These are phyloP conservation scores for Acanthochlamys bracteata DNA, from an alignment of 106 monocot species.

Conservation along the genomic window DNA sequence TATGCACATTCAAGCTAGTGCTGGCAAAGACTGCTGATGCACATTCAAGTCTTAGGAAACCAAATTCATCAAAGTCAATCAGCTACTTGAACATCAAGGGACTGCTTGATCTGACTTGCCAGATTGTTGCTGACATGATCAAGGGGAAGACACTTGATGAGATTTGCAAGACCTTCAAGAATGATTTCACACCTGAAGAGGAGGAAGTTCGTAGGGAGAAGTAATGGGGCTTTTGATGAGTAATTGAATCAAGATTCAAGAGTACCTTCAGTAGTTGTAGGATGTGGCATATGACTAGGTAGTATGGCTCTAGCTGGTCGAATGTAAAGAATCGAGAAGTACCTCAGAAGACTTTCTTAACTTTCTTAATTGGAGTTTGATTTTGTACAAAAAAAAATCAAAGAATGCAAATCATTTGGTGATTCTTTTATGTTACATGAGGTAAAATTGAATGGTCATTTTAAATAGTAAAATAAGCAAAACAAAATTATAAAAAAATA, in stretches of 20 bases:
- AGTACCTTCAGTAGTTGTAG: background rate
- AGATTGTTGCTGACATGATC: slow-evolving; percentile 55
- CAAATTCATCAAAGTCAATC: too few relatives aligned
- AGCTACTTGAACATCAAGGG: slow-evolving; percentile 49
- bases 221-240: slow-evolving; percentile 58
- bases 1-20: too few relatives aligned
- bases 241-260: slow-evolving; percentile 11
- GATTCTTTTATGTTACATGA: too few relatives aligned
- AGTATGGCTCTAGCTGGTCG: background rate
- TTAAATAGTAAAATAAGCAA: too few relatives aligned
- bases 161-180: slow-evolving; percentile 56
- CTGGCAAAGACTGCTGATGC: too few relatives aligned
- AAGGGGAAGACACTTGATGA: slow-evolving; percentile 61
- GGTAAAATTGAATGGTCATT: too few relatives aligned
- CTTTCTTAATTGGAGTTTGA: background rate
- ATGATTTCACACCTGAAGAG: slow-evolving; percentile 64
- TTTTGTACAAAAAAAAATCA: too few relatives aligned
- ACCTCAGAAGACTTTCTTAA: background rate
- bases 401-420: too few relatives aligned
- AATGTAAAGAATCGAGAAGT: background rate
- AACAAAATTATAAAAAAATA: too few relatives aligned
- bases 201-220: slow-evolving; percentile 56
- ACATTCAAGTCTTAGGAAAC: too few relatives aligned
- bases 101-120: slow-evolving; percentile 38
- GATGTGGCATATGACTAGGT: background rate